Percentiles rank a stretch among this genome's conserved stretches.
These are phyloP conservation scores for Chaetomiaceae sp. DNA, from an alignment of 2,329 filamentous ascomycete species.

Conservation along the genomic window DNA sequence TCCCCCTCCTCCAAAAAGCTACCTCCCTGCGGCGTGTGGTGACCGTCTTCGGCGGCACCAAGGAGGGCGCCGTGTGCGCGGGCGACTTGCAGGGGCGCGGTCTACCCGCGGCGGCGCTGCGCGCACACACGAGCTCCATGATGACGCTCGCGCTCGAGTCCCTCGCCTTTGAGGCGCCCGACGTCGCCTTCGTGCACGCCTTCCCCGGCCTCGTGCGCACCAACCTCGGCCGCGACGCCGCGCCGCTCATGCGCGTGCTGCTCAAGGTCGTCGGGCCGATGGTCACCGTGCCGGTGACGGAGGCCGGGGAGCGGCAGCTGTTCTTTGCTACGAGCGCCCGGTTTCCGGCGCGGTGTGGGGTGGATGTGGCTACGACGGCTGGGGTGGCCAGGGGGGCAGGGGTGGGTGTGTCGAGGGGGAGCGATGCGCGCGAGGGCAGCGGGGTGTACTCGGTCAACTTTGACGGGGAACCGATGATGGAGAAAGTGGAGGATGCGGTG, in stretches of 20 bases:
- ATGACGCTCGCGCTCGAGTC: constrained; percentile 44
- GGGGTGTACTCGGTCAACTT: constrained; percentile 35
- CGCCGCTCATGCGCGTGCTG: constrained; percentile 22
- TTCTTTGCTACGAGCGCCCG: constrained; percentile 33
- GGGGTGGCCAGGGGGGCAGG: constrained; percentile 17
- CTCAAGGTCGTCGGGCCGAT: constrained; percentile 22
- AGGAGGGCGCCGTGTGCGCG: constrained; percentile 43
- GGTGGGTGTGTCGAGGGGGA: constrained; percentile 25
- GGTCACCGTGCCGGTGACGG: constrained; percentile 25
- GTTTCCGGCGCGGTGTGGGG: constrained; percentile 25
- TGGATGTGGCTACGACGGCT: constrained; percentile 21
- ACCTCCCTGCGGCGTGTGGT: constrained; percentile 46
- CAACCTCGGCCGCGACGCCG: constrained; percentile 21
- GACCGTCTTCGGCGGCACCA: constrained; percentile 47
- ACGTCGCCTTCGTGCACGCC: constrained; percentile 36
- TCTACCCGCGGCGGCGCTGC: constrained; percentile 16
- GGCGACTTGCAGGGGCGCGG: constrained; percentile 37
- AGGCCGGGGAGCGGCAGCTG: constrained; percentile 34
- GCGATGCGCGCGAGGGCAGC: constrained; percentile 29
- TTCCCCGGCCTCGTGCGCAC: constrained; percentile 36
- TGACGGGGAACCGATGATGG: constrained; percentile 28
- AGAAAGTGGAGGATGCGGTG: constrained; percentile 27
- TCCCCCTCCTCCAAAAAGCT: constrained; percentile 47
- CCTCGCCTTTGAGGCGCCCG: constrained; percentile 39
- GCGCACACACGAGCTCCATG: constrained; percentile 43